Conservation (phyloP, 2,329 filamentous ascomycete species). For the Monilinia fructicola region DNA sequence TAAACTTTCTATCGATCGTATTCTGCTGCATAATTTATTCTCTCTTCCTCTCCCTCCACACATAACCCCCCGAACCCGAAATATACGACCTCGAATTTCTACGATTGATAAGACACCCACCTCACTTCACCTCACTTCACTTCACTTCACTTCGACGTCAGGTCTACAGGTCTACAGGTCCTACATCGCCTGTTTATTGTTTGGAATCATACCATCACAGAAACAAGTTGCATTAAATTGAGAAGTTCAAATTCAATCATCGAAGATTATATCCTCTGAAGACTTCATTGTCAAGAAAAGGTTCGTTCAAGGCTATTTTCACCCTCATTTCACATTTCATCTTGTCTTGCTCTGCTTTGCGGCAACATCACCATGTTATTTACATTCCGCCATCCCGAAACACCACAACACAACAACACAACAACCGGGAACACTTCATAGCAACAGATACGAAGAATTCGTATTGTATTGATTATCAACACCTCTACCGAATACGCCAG, state of each 20-base stretch:
- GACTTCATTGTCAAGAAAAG: slow-evolving; percentile 23
- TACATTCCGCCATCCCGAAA: slow-evolving; percentile 16
- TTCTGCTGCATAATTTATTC: neutral
- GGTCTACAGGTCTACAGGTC: slow-evolving; percentile 2
- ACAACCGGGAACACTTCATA: neutral
- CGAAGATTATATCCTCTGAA: slow-evolving; percentile 12
- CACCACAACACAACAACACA: neutral
- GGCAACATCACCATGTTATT: slow-evolving; percentile 10
- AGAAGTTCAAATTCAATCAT: neutral
- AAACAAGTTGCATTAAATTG: neutral
- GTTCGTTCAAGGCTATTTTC: slow-evolving; percentile 7
- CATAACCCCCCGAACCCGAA: neutral
- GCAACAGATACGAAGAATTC: neutral
- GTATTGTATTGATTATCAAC: neutral
- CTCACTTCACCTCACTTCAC: no score
- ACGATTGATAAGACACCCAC: neutral
- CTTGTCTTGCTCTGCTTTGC: slow-evolving; percentile 8
- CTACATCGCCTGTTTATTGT: slow-evolving; percentile 1
- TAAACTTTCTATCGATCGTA: neutral
- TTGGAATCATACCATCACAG: neutral
- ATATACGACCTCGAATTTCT: neutral
- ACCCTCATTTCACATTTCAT: neutral
- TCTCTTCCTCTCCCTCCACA: neutral
- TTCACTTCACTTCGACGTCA: neutral
- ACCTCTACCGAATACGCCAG: neutral